Evolutionary conservation across 257 asterid genomes (phyloP).

Genomic region (Anisodus tanguticus): DNA sequence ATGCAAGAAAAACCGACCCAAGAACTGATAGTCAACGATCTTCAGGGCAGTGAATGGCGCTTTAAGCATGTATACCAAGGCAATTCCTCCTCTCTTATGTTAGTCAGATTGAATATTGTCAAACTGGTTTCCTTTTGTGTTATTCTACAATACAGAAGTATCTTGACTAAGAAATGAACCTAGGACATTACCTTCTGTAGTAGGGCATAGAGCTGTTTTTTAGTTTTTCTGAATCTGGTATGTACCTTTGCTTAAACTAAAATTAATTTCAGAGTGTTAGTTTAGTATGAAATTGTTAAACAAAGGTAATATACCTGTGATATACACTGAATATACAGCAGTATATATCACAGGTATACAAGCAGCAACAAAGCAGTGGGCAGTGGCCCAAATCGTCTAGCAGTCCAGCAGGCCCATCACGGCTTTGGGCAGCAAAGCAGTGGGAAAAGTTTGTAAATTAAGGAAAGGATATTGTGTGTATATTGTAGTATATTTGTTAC

Average conservation of each 20-base stretch:
- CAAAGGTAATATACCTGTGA: no score
- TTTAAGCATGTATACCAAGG: slow-evolving; percentile 80
- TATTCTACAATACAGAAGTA: neutral
- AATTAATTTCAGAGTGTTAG: neutral
- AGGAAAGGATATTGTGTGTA: no score
- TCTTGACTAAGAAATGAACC: neutral
- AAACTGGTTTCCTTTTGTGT: neutral
- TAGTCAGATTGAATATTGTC: neutral
- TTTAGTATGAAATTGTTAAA: no score
- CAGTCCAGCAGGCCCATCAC: no score
- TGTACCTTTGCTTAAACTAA: neutral
- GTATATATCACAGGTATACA: no score
- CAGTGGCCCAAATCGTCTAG: no score
- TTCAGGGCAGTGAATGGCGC: slow-evolving; percentile 65
- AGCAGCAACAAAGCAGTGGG: no score
- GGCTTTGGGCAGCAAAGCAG: no score
- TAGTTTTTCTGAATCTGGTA: neutral
- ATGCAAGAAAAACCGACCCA: slow-evolving; percentile 61
- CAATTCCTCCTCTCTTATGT: slow-evolving; percentile 29
- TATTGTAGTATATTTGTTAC: no score
- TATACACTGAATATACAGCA: no score
- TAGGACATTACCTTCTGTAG: neutral
- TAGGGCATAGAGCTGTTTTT: no score
- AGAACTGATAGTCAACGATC: slow-evolving; percentile 65
- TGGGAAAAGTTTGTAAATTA: no score